Percentiles rank a stretch among this genome's conserved stretches.
Conservation (phyloP, 1,284 basidiomycete genomes). For the Leccinum pachyderme region DNA sequence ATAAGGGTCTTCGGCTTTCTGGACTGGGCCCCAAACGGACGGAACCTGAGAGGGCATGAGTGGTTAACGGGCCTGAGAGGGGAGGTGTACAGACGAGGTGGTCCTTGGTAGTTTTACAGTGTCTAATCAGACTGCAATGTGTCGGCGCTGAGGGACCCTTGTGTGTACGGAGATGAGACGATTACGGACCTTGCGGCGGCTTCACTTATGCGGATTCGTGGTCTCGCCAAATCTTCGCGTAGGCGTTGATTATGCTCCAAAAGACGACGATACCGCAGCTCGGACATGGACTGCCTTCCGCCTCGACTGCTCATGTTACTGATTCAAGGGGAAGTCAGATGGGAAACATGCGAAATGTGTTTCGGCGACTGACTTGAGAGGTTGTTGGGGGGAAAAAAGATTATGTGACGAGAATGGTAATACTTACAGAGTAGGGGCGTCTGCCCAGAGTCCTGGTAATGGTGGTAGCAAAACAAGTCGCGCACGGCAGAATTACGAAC, state of each 20-base stretch:
- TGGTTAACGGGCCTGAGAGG: neutral
- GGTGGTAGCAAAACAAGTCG: constrained; percentile 14
- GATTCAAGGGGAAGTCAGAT: neutral
- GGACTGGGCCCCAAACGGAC: constrained; percentile 88
- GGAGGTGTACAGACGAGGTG: constrained; percentile 35
- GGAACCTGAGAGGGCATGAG: constrained; percentile 59
- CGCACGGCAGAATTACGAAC: constrained; percentile 10
- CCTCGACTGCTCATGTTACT: constrained; percentile 56
- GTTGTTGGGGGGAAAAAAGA: neutral
- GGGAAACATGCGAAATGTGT: neutral
- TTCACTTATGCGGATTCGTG: constrained; percentile 87
- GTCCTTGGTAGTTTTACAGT: constrained; percentile 88
- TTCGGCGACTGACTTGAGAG: constrained; percentile 9
- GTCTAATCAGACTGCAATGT: constrained; percentile 79
- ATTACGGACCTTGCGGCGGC: constrained; percentile 78
- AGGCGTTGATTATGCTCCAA: constrained; percentile 92
- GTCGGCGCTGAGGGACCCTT: constrained; percentile 7
- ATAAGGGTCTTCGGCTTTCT: constrained; percentile 81
- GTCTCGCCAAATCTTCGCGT: constrained; percentile 85
- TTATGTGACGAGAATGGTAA: constrained; percentile 2
- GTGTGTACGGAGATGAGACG: constrained; percentile 1
- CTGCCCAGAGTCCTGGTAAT: constrained; percentile 1
- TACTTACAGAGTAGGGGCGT: constrained; percentile 1
- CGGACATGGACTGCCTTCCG: constrained; percentile 87
- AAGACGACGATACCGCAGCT: constrained; percentile 91